Base-by-base conservation (phyloP, 352 stramenopile genomes). In the Phytophthora palmivora region DNA sequence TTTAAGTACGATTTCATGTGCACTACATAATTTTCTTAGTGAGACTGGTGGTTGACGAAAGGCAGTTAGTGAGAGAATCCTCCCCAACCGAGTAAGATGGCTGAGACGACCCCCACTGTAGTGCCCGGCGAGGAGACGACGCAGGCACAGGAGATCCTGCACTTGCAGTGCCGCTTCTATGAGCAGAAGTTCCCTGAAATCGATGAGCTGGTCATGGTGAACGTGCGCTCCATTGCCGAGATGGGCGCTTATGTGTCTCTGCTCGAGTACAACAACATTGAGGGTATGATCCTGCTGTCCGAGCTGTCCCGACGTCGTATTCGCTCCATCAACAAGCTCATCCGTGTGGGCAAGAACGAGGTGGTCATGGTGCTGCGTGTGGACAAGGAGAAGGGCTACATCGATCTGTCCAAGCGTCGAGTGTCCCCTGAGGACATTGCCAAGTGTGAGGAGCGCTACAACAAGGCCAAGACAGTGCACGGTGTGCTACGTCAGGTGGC, bases 211-310 rank as follows among this genome's bases (percentile, higher is more conserved):
- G 98, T 99, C 37, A 96, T 97, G 87, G 91, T 97, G 37, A 93
- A 97, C 67, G 91, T 97, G 70, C 92, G 94, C 37, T 98, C 94
- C 69, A 99, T 99, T 76, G 98, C 97, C 48, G 98, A 99, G 72
- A 99, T 99, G 97, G 98, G 98, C 46, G 98, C 98, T 19, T 99
- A 99, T 79, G 98, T 99, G 47, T 98, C 92, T 42, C 87, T 99
- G 38, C 88, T 99, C 45, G 98, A 99, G 85, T 99, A 99, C 91
- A 99, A 99, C 86, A 98, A 99, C 84, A 99, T 99, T 65, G 94
- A 98, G 70, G 98, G 98, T 45, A 99, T 99, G 94, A 99, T 99
- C 71, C 69, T 99, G 66, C 82, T 99, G 9, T 98, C 91, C n/a
- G 98, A 99, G 78, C 84, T 99, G 39, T 98, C 91, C 44, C 88